phyloP scores from a whole-genome alignment of 495 filamentous ascomycete species.

The Trichoderma gamsii region DNA sequence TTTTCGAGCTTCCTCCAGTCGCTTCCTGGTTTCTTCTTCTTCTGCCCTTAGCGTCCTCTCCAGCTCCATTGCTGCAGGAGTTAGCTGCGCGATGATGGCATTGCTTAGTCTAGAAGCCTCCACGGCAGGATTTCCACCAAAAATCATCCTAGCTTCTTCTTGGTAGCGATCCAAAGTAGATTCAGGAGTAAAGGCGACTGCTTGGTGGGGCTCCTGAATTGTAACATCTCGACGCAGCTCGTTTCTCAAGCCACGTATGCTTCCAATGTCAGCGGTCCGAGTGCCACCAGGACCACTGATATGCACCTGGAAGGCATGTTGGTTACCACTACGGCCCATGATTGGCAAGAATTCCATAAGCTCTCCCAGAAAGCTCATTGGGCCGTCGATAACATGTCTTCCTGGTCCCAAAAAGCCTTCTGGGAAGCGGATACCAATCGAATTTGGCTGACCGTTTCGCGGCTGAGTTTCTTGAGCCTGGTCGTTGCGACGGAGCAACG shows the following conservation, averaged over 20 bases:
- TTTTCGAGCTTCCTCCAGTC: constrained; percentile 61
- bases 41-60: constrained; percentile 60
- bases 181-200: constrained; percentile 64
- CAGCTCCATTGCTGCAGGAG: constrained; percentile 77
- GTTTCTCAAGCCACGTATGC: constrained; percentile 31
- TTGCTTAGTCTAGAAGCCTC: constrained; percentile 62
- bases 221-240: constrained; percentile 36
- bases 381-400: constrained; percentile 26
- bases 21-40: constrained; percentile 52
- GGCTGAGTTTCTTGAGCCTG: constrained; percentile 32
- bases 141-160: constrained; percentile 84
- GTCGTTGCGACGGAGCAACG: constrained; percentile 52
- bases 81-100: constrained; percentile 65
- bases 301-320: constrained; percentile 35
- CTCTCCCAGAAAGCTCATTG: constrained; percentile 39
- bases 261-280: constrained; percentile 21
- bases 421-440: constrained; percentile 34
- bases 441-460: constrained; percentile 25
- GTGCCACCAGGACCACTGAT: constrained; percentile 35
- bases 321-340: constrained; percentile 27
- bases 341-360: constrained; percentile 29
- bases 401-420: constrained; percentile 24
- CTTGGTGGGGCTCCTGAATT: constrained; percentile 44
- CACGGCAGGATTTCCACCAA: constrained; percentile 59
- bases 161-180: constrained; percentile 74